A percentile compares a stretch with the other conserved stretches of the same genome.
Conservation (phyloP, 2,329 filamentous ascomycete genomes). For the Aspergillaceae sp. region DNA sequence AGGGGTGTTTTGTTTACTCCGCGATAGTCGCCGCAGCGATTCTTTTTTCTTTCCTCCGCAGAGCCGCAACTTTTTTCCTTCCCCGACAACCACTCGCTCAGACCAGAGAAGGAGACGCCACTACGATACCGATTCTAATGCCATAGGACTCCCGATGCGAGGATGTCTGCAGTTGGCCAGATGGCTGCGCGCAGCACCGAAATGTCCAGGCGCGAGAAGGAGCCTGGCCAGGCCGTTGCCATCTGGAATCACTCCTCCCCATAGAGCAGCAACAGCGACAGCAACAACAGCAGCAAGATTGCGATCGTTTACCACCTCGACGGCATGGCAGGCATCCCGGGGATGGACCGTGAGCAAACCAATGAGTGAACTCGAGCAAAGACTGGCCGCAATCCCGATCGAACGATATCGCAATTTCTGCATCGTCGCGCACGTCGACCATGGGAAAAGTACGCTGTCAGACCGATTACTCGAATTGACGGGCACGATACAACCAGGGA, state of each 20-base stretch:
- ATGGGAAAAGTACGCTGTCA: conserved; percentile 93
- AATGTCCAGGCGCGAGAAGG: conserved; percentile 20
- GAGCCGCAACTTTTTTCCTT: conserved; percentile 10
- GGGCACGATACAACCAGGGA: conserved; percentile 76
- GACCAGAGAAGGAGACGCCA: too few species aligned
- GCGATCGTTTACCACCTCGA: conserved; percentile 26
- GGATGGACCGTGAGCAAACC: conserved; percentile 16
- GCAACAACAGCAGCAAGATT: too few species aligned
- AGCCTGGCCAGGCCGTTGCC: conserved; percentile 18
- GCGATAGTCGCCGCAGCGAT: conserved; percentile 31
- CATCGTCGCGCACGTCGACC: conserved; percentile 96
- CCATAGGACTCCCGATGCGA: conserved; percentile 36
- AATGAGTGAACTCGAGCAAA: conserved; percentile 48
- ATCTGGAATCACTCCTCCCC: conserved; percentile 13
- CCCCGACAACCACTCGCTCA: not conserved
- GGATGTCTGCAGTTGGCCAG: conserved; percentile 40
- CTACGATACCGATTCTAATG: conserved; percentile 16
- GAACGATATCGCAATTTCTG: conserved; percentile 78
- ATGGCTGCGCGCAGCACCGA: conserved; percentile 37
- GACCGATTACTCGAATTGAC: conserved; percentile 90
- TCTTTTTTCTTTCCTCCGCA: conserved; percentile 26
- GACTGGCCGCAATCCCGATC: conserved; percentile 45
- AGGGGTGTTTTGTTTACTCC: conserved; percentile 27
- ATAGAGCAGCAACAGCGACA: conserved; percentile 1
- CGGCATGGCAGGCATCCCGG: conserved; percentile 14